phyloP scores from a whole-genome alignment of 2,329 filamentous ascomycete species.

The Cercospora zeae-maydis region DNA sequence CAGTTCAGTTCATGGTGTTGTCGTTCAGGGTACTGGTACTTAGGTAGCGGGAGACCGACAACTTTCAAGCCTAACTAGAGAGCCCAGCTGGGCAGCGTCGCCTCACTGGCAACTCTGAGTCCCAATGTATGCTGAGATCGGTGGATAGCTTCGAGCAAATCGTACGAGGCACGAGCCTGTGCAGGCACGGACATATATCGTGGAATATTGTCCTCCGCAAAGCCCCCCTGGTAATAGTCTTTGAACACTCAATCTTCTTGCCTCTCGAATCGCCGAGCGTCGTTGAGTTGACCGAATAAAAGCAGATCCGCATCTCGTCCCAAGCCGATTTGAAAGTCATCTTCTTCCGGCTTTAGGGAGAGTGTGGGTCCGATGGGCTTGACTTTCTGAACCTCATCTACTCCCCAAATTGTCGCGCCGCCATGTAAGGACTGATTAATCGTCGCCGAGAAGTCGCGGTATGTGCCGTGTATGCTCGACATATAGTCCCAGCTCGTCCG shows the following conservation, averaged over 20 bases:
- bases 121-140: slow-evolving; percentile 29
- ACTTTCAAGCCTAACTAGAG: slow-evolving; percentile 72
- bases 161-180: slow-evolving; percentile 64
- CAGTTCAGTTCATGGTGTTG: slow-evolving; percentile 22
- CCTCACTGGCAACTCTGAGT: slow-evolving; percentile 62
- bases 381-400: slow-evolving; percentile 48
- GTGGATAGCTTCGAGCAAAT: slow-evolving; percentile 10
- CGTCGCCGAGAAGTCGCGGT: slow-evolving; percentile 1
- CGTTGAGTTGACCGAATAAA: slow-evolving; percentile 65
- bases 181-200: slow-evolving; percentile 63
- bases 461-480: slow-evolving; percentile 49
- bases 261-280: slow-evolving; percentile 49
- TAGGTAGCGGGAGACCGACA: slow-evolving; percentile 47
- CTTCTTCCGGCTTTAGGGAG: slow-evolving; percentile 51
- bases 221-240: slow-evolving; percentile 36
- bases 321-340: slow-evolving; percentile 68
- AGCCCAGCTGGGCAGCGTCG: slow-evolving; percentile 74
- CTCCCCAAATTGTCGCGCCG: slow-evolving; percentile 63
- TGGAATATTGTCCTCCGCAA: slow-evolving; percentile 41
- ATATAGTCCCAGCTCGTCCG: slow-evolving; percentile 68
- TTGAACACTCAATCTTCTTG: slow-evolving; percentile 35
- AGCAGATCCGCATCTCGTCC: slow-evolving; percentile 69
- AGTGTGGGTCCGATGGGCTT: slow-evolving; percentile 55
- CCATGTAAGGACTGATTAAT: slow-evolving; percentile 47
- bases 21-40: slow-evolving; percentile 32